phyloP scores from a whole-genome alignment of 1,139 yeast species.

The Protomyces inouyei region DNA sequence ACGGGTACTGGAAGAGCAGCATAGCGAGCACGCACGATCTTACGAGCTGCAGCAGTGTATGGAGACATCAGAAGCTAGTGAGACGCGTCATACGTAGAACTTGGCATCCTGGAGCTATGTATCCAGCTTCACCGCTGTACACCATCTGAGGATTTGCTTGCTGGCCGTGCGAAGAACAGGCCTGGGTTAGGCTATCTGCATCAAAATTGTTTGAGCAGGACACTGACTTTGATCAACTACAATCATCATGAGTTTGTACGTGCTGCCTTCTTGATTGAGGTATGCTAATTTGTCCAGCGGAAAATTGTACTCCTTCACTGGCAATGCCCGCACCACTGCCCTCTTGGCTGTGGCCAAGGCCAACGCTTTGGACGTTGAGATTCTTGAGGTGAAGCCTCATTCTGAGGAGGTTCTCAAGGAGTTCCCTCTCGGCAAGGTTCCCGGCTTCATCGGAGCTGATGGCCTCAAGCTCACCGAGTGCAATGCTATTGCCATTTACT shows the following conservation, averaged over 20 bases:
- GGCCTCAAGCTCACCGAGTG: slow-evolving; percentile 75
- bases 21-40: background rate
- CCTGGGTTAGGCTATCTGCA: background rate
- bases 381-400: slow-evolving; percentile 47
- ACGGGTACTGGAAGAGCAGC: background rate
- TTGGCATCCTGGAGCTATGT: too few relatives aligned
- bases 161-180: background rate
- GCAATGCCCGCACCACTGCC: slow-evolving; percentile 25
- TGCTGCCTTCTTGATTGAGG: background rate
- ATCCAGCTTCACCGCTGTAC: too few relatives aligned
- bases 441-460: slow-evolving; percentile 74
- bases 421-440: slow-evolving; percentile 56
- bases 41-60: background rate
- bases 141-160: background rate
- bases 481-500: slow-evolving; percentile 59
- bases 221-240: background rate
- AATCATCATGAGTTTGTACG: background rate
- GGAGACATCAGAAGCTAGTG: background rate
- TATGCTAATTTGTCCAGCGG: background rate
- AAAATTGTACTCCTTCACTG: slow-evolving; percentile 21
- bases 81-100: too few relatives aligned
- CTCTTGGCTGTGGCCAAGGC: slow-evolving; percentile 51
- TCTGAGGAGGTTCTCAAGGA: slow-evolving; percentile 47
- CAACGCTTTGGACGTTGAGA: slow-evolving; percentile 64
- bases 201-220: too few relatives aligned